Evolutionary conservation across 768 basidiomycete genomes (phyloP).

Genomic region (Pulveroboletus sp.): DNA sequence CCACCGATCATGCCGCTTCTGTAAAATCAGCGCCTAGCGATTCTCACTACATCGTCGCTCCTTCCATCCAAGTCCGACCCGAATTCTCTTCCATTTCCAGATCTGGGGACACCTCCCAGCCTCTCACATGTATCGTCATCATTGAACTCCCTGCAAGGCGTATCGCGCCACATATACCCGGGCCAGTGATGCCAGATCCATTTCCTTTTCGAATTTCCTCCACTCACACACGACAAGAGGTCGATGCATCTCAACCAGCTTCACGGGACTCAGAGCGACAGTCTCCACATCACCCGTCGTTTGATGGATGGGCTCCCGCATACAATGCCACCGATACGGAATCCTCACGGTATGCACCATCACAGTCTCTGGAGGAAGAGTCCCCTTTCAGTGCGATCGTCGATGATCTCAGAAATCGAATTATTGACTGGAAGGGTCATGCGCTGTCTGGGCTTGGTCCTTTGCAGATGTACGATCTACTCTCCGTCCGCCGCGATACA

Average conservation of each 20-base stretch:
- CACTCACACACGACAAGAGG: conserved; percentile 19
- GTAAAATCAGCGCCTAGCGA: conserved; percentile 45
- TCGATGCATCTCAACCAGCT: conserved; percentile 12
- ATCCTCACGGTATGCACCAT: conserved; percentile 27
- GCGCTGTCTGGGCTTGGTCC: conserved; percentile 84
- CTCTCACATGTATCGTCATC: conserved; percentile 89
- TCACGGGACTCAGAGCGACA: conserved; percentile 15
- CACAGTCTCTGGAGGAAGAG: conserved; percentile 45
- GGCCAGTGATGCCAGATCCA: conserved; percentile 48
- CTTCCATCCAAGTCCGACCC: conserved; percentile 88
- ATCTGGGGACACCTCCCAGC: conserved; percentile 64
- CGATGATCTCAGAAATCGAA: conserved; percentile 82
- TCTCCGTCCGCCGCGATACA: conserved; percentile 83
- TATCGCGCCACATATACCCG: conserved; percentile 44
- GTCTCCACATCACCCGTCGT: conserved; percentile 9
- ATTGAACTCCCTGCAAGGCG: conserved; percentile 87
- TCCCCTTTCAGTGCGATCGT: conserved; percentile 81
- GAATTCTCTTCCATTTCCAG: conserved; percentile 84
- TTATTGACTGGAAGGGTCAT: conserved; percentile 96
- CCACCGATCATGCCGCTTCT: conserved; percentile 56
- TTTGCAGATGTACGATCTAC: conserved; percentile 86
- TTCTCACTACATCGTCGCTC: conserved; percentile 76
- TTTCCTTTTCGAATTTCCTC: conserved; percentile 33
- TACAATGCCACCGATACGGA: conserved; percentile 29
- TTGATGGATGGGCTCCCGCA: conserved; percentile 26